Base-by-base conservation (phyloP, 306 rosid species). In the Cucumis hystrix region DNA sequence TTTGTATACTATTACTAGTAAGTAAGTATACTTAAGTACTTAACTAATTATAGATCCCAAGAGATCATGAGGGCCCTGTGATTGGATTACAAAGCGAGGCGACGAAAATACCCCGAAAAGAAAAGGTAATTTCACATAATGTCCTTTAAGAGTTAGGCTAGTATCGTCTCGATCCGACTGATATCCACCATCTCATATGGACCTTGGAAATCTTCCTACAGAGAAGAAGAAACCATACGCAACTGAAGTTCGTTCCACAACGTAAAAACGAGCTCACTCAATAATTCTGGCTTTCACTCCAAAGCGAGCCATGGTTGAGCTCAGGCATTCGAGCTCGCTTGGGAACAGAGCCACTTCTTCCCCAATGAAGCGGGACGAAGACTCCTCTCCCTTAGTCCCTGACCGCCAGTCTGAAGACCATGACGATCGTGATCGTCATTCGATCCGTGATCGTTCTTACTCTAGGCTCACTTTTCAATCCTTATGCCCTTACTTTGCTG, bases 221-320 rank as follows among this genome's bases (percentile, higher is more conserved):
- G 41, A 8, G 10, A 55, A 7, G 30, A 52, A 9, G 10, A 68
- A 60, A 14, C 10, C 6, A 56, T 5, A 68, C 17, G n/a, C 3
- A 68, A 68, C 37, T 68, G 56, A 68, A 68, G 37, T 30, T 41
- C 54, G 37, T 30, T 41, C 54, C 68, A 41, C 28, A 3, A 30
- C 8, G 17, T 30, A 28, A 6, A 20, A 20, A 47, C 4, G 7
- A 45, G n/a, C 56, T 9, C 0, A 21, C 59, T 60, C 18, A 23
- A 43, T 68, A 70, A 20, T 43, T 56, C 78, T 85, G 88, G 82
- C 81, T 67, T 82, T 68, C 83, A 69, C 85, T 75, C 83, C 91
- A 56, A 84, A 85, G 80, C 84, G 87, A 79, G 89, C 89, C 83
- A 94, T 91, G 98, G 97, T 90, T 77, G 99, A 96, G 98, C 90